Percentiles rank a stretch among this genome's conserved stretches.
These are phyloP conservation scores for Pythium insidiosum DNA, from an alignment of 352 stramenopile genomes.

Conservation along the genomic window DNA sequence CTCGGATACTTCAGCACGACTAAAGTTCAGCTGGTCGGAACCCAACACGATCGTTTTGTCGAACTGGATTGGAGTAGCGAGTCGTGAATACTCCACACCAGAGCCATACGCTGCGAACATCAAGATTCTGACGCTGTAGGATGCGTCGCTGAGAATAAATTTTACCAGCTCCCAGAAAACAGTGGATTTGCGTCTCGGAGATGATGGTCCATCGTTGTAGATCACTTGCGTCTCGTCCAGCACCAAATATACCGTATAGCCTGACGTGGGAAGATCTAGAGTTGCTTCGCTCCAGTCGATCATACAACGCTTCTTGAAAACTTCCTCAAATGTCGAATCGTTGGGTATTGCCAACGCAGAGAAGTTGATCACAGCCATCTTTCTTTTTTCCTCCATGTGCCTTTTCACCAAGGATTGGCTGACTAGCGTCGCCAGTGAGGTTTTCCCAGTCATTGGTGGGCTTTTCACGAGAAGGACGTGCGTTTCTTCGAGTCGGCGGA, in stretches of 20 bases:
- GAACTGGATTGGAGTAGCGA: too few relatives aligned
- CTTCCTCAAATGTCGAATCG: constrained; percentile 1
- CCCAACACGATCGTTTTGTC: background rate
- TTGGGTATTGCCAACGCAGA: background rate
- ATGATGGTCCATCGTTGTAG: background rate
- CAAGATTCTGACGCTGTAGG: constrained; percentile 6
- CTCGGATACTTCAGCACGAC: constrained; percentile 5
- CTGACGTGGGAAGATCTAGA: background rate
- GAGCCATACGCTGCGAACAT: constrained; percentile 14
- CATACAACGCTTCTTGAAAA: background rate
- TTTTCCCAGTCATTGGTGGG: too few relatives aligned
- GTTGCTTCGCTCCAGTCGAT: background rate
- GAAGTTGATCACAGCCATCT: too few relatives aligned
- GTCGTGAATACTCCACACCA: constrained; percentile 3
- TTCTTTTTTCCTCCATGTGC: too few relatives aligned
- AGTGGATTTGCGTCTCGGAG: background rate
- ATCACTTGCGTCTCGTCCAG: constrained; percentile 8
- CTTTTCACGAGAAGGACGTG: too few relatives aligned
- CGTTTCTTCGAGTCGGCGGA: too few relatives aligned
- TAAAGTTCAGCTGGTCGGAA: constrained; percentile 6
- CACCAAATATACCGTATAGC: constrained; percentile 6
- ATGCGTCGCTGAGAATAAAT: background rate
- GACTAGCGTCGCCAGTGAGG: too few relatives aligned
- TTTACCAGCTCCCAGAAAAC: constrained; percentile 9
- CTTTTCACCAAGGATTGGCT: too few relatives aligned